Conservation (phyloP, 2,329 filamentous ascomycete genomes). For the Emergomyces orientalis region DNA sequence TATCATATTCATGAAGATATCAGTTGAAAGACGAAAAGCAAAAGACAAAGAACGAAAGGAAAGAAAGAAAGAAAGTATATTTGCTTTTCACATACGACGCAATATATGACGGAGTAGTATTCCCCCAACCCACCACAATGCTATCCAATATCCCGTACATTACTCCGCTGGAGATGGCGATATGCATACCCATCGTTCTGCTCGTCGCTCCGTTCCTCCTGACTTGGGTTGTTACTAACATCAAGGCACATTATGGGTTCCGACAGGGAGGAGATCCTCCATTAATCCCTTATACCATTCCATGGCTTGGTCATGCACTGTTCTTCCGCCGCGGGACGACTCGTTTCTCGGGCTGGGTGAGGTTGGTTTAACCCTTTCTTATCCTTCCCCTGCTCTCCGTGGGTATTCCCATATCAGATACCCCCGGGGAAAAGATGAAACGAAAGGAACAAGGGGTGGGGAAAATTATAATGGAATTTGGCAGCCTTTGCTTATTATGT, state of each 20-base stretch:
- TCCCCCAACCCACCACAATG: neutral
- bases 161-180: neutral
- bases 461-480: neutral
- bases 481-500: neutral
- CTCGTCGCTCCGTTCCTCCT: neutral
- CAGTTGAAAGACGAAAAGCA: neutral
- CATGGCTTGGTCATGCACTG: constrained; percentile 1
- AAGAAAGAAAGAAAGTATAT: neutral
- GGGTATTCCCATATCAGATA: neutral
- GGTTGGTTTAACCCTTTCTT: neutral
- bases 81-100: neutral
- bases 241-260: neutral
- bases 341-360: neutral
- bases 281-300: constrained; percentile 2
- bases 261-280: neutral
- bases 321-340: constrained; percentile 1
- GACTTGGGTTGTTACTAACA: neutral
- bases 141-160: neutral
- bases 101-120: neutral
- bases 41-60: neutral
- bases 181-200: neutral
- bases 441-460: neutral
- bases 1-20: neutral
- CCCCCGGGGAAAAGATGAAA: neutral
- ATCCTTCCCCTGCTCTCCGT: too few relatives aligned